A percentile compares a stretch with the other conserved stretches of the same genome.
phyloP scores from a whole-genome alignment of 345 rosid species.

The Sisymbrium altissimum region DNA sequence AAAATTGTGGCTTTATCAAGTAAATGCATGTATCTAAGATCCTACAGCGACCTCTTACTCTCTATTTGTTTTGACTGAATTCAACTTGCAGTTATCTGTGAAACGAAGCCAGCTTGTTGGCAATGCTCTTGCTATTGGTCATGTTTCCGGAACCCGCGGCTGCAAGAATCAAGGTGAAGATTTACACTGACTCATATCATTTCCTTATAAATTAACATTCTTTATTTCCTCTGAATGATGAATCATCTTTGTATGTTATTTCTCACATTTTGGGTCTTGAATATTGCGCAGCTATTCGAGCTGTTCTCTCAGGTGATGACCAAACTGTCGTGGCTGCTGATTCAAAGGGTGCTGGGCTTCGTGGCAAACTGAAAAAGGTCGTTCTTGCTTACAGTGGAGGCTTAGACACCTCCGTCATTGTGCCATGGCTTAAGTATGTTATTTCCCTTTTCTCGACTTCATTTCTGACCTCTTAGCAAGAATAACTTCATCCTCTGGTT shows the following conservation, averaged over 20 bases:
- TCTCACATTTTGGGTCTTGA: neutral
- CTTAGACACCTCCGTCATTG: slow-evolving; percentile 92
- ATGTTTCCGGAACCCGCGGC: neutral
- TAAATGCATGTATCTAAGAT: neutral
- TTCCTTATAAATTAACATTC: neutral
- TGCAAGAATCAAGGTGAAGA: slow-evolving; percentile 30
- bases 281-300: slow-evolving; percentile 48
- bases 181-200: neutral
- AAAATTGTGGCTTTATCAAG: neutral
- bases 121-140: slow-evolving; percentile 16
- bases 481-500: neutral
- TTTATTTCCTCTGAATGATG: neutral
- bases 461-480: neutral
- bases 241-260: neutral
- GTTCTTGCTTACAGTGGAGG: slow-evolving; percentile 98
- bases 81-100: slow-evolving; percentile 10
- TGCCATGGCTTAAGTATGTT: slow-evolving; percentile 88
- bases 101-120: slow-evolving; percentile 27
- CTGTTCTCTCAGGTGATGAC: slow-evolving; percentile 47
- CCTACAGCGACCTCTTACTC: neutral
- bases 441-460: neutral
- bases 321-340: slow-evolving; percentile 27
- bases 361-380: slow-evolving; percentile 84
- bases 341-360: slow-evolving; percentile 48
- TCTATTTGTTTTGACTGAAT: neutral